Evolutionary conservation across 2,329 filamentous ascomycete genomes (phyloP).

Genomic region (Aureobasidium lini): DNA sequence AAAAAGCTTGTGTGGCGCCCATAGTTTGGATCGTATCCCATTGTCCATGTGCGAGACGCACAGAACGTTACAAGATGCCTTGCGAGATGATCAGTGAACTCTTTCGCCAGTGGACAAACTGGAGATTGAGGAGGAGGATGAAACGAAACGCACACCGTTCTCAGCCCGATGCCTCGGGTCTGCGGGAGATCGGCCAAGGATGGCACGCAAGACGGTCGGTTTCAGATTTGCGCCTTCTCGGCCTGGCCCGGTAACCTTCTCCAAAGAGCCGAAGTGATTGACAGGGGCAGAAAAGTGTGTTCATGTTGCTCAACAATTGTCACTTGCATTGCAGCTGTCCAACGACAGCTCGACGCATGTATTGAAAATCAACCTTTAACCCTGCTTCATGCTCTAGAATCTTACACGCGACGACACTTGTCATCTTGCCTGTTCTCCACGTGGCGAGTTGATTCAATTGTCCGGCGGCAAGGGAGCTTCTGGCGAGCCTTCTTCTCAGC

Average conservation of each 20-base stretch:
- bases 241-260: conserved; percentile 6
- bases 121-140: background rate
- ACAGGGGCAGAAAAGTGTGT: background rate
- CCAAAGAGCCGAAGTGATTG: conserved; percentile 3
- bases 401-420: background rate
- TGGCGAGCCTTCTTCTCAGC: background rate
- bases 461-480: background rate
- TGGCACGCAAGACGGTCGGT: background rate
- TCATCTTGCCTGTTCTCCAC: background rate
- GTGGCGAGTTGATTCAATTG: background rate
- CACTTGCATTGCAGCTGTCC: background rate
- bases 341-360: background rate
- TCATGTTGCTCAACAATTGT: conserved; percentile 1
- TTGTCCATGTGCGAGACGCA: background rate
- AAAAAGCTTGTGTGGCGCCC: conserved; percentile 5
- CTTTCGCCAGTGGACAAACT: background rate
- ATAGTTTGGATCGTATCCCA: background rate
- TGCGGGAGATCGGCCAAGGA: background rate
- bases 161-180: background rate
- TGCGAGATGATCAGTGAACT: background rate
- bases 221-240: conserved; percentile 2
- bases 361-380: background rate
- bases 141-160: background rate
- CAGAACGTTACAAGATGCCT: background rate
- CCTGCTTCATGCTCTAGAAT: background rate